Base-by-base conservation (phyloP, 164 flowering plant genomes). In the Berberis thunbergii region DNA sequence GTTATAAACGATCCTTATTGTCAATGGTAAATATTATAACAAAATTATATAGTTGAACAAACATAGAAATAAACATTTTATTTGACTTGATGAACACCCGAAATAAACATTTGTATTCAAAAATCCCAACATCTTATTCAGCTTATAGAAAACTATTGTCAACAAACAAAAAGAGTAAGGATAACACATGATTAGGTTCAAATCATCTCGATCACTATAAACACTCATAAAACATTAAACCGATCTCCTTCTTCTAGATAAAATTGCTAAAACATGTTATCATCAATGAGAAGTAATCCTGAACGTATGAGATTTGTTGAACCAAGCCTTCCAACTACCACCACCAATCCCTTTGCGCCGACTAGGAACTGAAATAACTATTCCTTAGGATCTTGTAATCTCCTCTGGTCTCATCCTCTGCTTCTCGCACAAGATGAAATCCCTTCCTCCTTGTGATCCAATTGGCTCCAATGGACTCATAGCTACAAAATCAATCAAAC, bases 341-440 rank as follows among this genome's bases (percentile, higher is more conserved):
- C 64, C 46, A 41, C 74, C 74, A 46, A 4, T 46, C 44, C 41
- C 41, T 41, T n/a, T 26, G 26, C 26, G 26, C 26, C 26, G 26
- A 26, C 26, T 26, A 26, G 26, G 26, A 26, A 26, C 26, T 26
- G 26, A n/a, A 57, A n/a, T 6, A 57, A 57, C 8, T 56, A 59
- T 70, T 71, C 38, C 54, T 62, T 6, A 2, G 11, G 62, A 49
- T 26, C 61, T 54, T 42, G 62, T 63, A 53, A 49, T 49, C 67
- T 38, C 10, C 60, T 57, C 8, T 11, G 67, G 49, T 55, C 65
- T 73, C 41, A 69, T 48, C 43, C 38, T n/a, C 48, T 53, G 80
- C 73, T 82, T 86, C 86, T 80, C 85, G 81, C 82, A 85, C 13
- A 89, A 73, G 73, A 83, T 63, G 60, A 89, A 89, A 59, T 81